Conservation (phyloP, 306 rosid genomes). For the Cicer arietinum region DNA sequence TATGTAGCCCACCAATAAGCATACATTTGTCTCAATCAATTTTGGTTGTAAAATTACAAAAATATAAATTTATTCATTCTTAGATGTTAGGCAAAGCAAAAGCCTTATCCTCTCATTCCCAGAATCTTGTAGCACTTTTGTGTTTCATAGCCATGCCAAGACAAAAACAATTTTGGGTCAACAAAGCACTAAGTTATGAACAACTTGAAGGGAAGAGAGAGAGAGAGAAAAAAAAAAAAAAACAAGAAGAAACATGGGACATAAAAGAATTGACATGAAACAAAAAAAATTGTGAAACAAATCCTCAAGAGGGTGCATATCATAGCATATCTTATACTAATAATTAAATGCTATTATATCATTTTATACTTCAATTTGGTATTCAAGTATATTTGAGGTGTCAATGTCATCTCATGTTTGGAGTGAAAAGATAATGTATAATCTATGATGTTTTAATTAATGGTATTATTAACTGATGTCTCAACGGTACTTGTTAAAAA, state of each 20-base stretch:
- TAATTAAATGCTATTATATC: constrained; percentile 35
- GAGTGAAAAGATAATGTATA: constrained; percentile 22
- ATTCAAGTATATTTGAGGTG: constrained; percentile 33
- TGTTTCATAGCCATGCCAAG: constrained; percentile 39
- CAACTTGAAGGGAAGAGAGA: neutral
- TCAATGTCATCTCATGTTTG: constrained; percentile 40
- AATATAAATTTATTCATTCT: neutral
- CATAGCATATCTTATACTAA: constrained; percentile 44
- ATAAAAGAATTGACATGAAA: constrained; percentile 42
- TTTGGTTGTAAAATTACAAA: constrained; percentile 31
- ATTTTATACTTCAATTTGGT: constrained; percentile 34
- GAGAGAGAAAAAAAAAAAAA: neutral
- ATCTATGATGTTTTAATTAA: neutral
- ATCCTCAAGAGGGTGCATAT: constrained; percentile 57
- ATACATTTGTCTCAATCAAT: constrained; percentile 22
- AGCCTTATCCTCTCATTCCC: constrained; percentile 31
- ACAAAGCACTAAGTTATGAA: neutral
- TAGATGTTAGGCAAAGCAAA: constrained; percentile 30
- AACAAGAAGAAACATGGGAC: constrained; percentile 32
- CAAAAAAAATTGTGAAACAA: constrained; percentile 39
- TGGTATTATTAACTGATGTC: no score
- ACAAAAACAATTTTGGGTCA: constrained; percentile 47
- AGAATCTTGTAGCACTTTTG: constrained; percentile 44
- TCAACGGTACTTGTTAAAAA: no score
- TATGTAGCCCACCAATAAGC: constrained; percentile 18